A percentile compares a stretch with the other conserved stretches of the same genome.
Conservation (phyloP, 257 asterid genomes). For the Solanum neorickii region DNA sequence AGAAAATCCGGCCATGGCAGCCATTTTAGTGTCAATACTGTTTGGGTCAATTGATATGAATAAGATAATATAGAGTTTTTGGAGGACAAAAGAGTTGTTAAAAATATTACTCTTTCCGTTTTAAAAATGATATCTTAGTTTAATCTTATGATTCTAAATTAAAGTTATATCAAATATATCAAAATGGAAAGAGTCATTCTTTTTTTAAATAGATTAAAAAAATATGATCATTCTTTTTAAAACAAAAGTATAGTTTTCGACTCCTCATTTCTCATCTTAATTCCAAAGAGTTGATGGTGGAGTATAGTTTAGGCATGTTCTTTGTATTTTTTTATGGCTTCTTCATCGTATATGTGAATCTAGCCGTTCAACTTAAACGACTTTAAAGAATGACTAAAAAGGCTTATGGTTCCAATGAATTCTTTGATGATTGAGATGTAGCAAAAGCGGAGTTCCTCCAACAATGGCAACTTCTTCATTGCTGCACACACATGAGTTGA, state of each 20-base stretch:
- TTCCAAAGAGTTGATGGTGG: slow-evolving; percentile 21
- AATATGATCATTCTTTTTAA: too few relatives aligned
- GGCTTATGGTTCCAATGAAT: slow-evolving; percentile 17
- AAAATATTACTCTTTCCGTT: too few relatives aligned
- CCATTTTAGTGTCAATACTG: background rate
- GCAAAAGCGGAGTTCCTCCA: slow-evolving; percentile 43
- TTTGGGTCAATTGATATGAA: background rate
- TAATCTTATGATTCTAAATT: fast-evolving
- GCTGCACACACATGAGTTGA: background rate
- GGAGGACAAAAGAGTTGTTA: too few relatives aligned
- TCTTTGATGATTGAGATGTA: background rate
- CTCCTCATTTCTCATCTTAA: background rate
- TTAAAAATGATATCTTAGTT: too few relatives aligned
- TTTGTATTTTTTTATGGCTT: slow-evolving; percentile 8
- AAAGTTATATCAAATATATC: too few relatives aligned
- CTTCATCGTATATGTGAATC: background rate
- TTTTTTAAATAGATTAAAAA: too few relatives aligned
- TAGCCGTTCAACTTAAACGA: slow-evolving; percentile 12
- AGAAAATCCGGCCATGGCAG: slow-evolving; percentile 17
- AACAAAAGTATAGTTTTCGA: too few relatives aligned
- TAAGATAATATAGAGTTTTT: background rate
- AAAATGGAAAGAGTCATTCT: fast-evolving
- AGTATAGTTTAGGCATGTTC: slow-evolving; percentile 23
- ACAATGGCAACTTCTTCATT: slow-evolving; percentile 11
- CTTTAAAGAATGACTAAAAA: slow-evolving; percentile 22